Percentiles rank a stretch among this genome's conserved stretches.
Conservation (phyloP, 2,329 filamentous ascomycete genomes). For the Dothideomycetidae sp. region DNA sequence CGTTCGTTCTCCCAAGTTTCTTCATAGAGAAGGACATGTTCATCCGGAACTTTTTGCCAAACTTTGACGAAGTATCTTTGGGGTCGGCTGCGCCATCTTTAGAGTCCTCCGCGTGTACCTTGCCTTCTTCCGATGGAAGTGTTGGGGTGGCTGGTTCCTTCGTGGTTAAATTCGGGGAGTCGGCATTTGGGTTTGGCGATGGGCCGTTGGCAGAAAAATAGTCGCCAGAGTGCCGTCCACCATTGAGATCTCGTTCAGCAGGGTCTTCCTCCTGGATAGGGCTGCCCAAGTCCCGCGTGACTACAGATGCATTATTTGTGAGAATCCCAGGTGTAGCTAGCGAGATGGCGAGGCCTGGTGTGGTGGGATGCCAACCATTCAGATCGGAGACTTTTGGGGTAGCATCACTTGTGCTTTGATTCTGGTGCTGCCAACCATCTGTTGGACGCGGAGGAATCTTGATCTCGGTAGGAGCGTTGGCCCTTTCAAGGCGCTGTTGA, state of each 20-base stretch:
- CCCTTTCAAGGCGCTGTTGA: constrained; percentile 39
- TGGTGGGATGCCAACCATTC: constrained; percentile 47
- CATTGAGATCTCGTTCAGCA: constrained; percentile 42
- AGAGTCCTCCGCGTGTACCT: constrained; percentile 23
- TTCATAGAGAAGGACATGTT: constrained; percentile 56
- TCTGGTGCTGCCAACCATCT: constrained; percentile 30
- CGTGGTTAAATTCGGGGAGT: background rate
- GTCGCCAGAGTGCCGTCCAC: constrained; percentile 49
- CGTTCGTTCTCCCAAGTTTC: constrained; percentile 60
- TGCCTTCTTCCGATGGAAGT: constrained; percentile 20
- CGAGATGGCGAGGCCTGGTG: constrained; percentile 66
- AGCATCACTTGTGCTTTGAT: constrained; percentile 31
- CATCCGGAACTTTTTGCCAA: constrained; percentile 75
- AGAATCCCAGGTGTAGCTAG: constrained; percentile 28
- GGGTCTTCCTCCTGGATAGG: constrained; percentile 30
- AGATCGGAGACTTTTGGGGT: constrained; percentile 44
- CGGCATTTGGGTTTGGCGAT: constrained; percentile 11
- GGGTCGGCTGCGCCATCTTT: constrained; percentile 37
- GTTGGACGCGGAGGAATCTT: constrained; percentile 36
- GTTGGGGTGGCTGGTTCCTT: constrained; percentile 21
- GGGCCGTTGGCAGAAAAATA: constrained; percentile 57
- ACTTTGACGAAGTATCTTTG: constrained; percentile 37
- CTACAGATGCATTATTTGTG: constrained; percentile 22
- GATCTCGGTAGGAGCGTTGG: constrained; percentile 48
- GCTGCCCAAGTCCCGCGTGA: constrained; percentile 22